Conservation (phyloP, 73 alveolate genomes). For the Effrenium voratum region DNA sequence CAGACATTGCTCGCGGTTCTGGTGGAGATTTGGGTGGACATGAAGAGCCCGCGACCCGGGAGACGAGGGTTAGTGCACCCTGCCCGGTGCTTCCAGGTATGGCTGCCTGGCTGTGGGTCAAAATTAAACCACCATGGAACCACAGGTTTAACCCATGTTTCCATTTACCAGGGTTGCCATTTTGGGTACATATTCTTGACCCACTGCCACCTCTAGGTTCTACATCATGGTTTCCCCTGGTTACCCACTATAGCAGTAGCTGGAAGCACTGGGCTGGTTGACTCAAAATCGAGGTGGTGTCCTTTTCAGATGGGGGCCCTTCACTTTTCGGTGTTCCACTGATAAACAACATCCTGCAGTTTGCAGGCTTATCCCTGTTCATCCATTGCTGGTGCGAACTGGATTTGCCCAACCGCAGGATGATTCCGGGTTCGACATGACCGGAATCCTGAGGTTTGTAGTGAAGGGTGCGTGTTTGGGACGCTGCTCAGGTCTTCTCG, state of each 20-base stretch:
- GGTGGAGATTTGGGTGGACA: constrained; percentile 83
- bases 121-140: no score
- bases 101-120: no score
- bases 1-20: constrained; percentile 79
- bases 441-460: no score
- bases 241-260: no score
- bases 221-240: no score
- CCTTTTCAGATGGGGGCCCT: background rate
- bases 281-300: background rate
- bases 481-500: constrained; percentile 51
- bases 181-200: no score
- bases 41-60: constrained; percentile 36
- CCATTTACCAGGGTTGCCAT: no score
- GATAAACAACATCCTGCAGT: background rate
- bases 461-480: no score
- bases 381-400: background rate
- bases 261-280: no score
- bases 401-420: background rate
- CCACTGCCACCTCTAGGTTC: no score
- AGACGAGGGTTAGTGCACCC: background rate
- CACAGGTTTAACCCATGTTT: no score
- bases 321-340: background rate
- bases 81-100: background rate
- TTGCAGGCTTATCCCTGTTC: no score
- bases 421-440: background rate